A percentile compares a stretch with the other conserved stretches of the same genome.
These are phyloP conservation scores for Avena atlantica DNA, from an alignment of 176 grass and related monocot genomes.

Conservation along the genomic window DNA sequence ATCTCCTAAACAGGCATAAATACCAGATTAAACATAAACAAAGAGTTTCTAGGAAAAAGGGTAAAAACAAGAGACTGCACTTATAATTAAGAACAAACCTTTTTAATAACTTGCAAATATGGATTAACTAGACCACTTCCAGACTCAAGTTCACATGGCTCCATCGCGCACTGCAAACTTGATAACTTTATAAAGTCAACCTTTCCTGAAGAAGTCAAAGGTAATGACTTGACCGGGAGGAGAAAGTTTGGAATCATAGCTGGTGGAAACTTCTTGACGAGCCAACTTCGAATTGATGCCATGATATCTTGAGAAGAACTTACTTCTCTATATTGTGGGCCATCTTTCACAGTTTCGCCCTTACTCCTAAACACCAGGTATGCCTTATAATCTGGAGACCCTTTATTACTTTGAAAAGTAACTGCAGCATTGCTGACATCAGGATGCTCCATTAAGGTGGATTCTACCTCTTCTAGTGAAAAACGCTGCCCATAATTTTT, in stretches of 20 bases:
- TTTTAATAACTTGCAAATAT: conserved; percentile 68
- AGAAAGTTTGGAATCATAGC: conserved; percentile 78
- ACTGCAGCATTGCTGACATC: conserved; percentile 66
- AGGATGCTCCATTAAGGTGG: conserved; percentile 75
- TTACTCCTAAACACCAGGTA: conserved; percentile 69
- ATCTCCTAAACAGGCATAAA: neutral
- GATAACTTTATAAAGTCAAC: conserved; percentile 75
- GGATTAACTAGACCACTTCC: conserved; percentile 46
- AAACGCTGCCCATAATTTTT: conserved; percentile 86
- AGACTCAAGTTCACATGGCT: conserved; percentile 38
- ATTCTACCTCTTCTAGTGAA: conserved; percentile 85
- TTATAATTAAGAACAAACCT: conserved; percentile 50
- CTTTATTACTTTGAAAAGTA: conserved; percentile 57
- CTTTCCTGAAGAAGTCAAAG: conserved; percentile 79
- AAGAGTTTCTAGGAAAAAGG: neutral
- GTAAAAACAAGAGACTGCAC: neutral
- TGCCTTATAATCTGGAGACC: conserved; percentile 59
- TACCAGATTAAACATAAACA: neutral
- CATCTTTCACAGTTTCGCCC: neutral
- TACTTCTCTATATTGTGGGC: conserved; percentile 4
- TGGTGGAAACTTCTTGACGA: conserved; percentile 65
- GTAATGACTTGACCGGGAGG: conserved; percentile 58
- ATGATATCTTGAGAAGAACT: conserved; percentile 51
- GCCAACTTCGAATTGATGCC: conserved; percentile 70
- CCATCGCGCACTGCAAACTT: conserved; percentile 40